Base-by-base conservation (phyloP, 257 asterid genomes). In the Solanum appendiculatum region DNA sequence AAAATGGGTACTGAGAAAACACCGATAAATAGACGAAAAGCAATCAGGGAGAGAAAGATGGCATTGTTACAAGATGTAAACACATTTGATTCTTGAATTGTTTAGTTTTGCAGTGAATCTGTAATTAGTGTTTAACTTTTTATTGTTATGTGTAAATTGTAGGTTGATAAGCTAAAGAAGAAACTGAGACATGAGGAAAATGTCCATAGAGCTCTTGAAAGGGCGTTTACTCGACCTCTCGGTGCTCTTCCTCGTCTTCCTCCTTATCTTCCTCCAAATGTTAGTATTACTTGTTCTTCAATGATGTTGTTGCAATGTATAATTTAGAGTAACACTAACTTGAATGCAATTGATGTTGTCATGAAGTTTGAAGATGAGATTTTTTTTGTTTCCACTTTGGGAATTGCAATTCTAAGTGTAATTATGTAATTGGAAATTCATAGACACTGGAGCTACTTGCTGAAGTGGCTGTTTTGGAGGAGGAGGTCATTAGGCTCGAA, bases 191-290 rank as follows among this genome's bases (percentile, higher is more conserved):
- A 95, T 42, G 99, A 97, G 87, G 98, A 97, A 86, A 94, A 95
- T 91, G 96, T 97, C 70, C 99, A 95, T 87, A 91, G 98, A 90
- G 99, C 99, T 86, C 89, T 97, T 83, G 96, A 94, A 90, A 94
- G 98, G 84, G 98, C 99, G 21, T 94, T 97, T 86, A 95, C 94
- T 16, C 92, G 99, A 87, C 99, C 99, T 3, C 87, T 93, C 20
- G 99, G 99, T 81, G 93, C 95, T 87, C 93, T 93, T 85, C 99
- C 99, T 92, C 98, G 99, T 85, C 95, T 97, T 63, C 98, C 99
- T 60, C 96, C 98, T 31, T 95, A 94, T 91, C 96, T 97, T 36
- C 99, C 99, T 5, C 90, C 96, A 20, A 88, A 93, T 82, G 99
- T 96, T 42, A 93, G 98, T 92, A 87, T 88, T 86, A 29, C 20